Evolutionary conservation across 768 basidiomycete species (phyloP), one percentile per base, ranked within the genome.

Genomic region (Trametes sanguinea): DNA sequence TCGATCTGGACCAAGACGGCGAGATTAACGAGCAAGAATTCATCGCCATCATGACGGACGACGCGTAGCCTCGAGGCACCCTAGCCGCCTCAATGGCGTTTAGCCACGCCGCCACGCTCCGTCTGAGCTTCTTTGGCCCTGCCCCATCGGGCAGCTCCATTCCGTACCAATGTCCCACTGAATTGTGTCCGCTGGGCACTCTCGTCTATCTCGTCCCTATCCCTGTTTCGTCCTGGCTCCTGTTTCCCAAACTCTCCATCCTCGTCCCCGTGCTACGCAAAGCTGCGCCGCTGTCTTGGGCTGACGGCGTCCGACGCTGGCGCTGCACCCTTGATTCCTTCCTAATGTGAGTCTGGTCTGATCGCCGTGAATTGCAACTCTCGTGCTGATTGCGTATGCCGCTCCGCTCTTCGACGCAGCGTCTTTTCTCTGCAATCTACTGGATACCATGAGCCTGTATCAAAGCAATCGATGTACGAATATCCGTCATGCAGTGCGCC

Each of bases 21-120:
- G 96, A 96, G 78, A 98, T 98, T 74, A 95, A 87, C 71, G 90
- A 95, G 73, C 87, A 92, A 71, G 97, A 99, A 75, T 98, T 99
- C 78, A 87, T 95, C 68, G 89, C 92, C 46, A 96, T 98, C 74
- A 95, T 98, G 95, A 92, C 92, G 27, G 95, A 97, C 76, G 94
- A 96, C 62, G 81, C 88, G 72, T 92, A 77, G 66, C 63, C 37
- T 59, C 45, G 46, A 54, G 57, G 57, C 57, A 40, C 60, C 13
- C 10, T 32, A 10, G 48, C 29, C 30, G n/a, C 32, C 43, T 45
- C 33, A 30, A 51, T 57, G 43, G 51, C 16, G 55, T 54, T 48
- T 47, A 67, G 64, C 51, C 6, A 22, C 22, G 22, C 53, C 30
- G 17, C 53, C 57, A 61, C 65, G 63, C 55, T 62, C 50, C 50